phyloP scores from a whole-genome alignment of 2,329 filamentous ascomycete species.

The Hirsutella rhossiliensis region DNA sequence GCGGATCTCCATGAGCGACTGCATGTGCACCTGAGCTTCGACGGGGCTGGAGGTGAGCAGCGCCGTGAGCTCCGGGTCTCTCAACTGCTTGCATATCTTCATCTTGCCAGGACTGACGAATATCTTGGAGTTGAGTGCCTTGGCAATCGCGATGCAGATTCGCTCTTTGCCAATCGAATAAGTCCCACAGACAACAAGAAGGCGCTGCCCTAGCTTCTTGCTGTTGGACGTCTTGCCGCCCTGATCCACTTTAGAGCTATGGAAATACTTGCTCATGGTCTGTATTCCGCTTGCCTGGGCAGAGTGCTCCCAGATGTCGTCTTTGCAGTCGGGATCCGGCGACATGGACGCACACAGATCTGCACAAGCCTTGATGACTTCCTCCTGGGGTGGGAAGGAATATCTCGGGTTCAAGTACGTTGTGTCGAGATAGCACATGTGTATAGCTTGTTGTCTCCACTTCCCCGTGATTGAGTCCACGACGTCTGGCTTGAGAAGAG shows the following conservation, averaged over 20 bases:
- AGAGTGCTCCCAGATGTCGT: conserved; percentile 33
- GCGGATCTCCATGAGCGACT: conserved; percentile 85
- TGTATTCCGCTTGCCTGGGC: conserved; percentile 28
- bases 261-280: conserved; percentile 41
- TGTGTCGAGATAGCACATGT: conserved; percentile 93
- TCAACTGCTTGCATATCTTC: conserved; percentile 71
- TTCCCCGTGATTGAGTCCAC: conserved; percentile 60
- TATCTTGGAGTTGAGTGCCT: conserved; percentile 76
- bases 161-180: conserved; percentile 98
- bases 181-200: conserved; percentile 88
- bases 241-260: conserved; percentile 19
- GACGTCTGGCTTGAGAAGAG: conserved; percentile 64
- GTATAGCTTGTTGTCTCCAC: conserved; percentile 70
- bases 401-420: conserved; percentile 96
- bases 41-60: conserved; percentile 69
- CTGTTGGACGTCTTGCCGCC: conserved; percentile 16
- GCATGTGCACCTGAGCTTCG: conserved; percentile 95
- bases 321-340: conserved; percentile 42
- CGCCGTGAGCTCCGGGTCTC: conserved; percentile 67
- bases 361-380: conserved; percentile 79
- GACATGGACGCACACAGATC: conserved; percentile 74
- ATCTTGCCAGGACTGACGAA: conserved; percentile 77
- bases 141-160: conserved; percentile 85
- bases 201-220: conserved; percentile 34
- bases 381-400: conserved; percentile 78